These are phyloP conservation scores for Dothistroma pini DNA, from an alignment of 2,329 filamentous ascomycete species.

Conservation along the genomic window DNA sequence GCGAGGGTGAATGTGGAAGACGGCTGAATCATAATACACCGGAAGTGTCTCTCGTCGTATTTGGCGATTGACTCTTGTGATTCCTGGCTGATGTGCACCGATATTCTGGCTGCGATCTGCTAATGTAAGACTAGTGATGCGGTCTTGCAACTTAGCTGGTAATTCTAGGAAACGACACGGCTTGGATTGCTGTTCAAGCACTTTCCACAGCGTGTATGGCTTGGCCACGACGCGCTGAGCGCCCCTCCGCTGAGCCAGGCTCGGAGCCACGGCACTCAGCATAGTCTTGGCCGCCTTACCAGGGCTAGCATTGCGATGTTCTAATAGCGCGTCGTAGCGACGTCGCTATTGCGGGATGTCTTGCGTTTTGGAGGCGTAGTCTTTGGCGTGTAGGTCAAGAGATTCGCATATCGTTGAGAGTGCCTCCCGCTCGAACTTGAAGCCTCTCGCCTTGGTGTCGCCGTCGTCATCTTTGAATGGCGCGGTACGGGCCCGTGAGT, in stretches of 20 bases:
- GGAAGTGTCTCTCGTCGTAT: neutral
- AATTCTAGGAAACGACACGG: neutral
- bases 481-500: neutral
- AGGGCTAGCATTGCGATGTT: neutral
- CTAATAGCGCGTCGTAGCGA: neutral
- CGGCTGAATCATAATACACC: neutral
- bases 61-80: neutral
- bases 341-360: neutral
- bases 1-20: neutral
- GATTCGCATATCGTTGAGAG: neutral
- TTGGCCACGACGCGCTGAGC: neutral
- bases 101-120: neutral
- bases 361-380: neutral
- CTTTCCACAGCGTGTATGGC: conserved; percentile 1
- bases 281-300: neutral
- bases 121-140: neutral
- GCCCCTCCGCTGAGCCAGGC: neutral
- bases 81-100: neutral
- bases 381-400: neutral
- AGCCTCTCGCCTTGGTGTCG: neutral
- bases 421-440: neutral
- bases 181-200: neutral
- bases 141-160: neutral
- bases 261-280: neutral
- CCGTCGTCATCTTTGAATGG: neutral